Base-by-base conservation (phyloP, 495 filamentous ascomycete genomes). In the Penicillium alfredii region DNA sequence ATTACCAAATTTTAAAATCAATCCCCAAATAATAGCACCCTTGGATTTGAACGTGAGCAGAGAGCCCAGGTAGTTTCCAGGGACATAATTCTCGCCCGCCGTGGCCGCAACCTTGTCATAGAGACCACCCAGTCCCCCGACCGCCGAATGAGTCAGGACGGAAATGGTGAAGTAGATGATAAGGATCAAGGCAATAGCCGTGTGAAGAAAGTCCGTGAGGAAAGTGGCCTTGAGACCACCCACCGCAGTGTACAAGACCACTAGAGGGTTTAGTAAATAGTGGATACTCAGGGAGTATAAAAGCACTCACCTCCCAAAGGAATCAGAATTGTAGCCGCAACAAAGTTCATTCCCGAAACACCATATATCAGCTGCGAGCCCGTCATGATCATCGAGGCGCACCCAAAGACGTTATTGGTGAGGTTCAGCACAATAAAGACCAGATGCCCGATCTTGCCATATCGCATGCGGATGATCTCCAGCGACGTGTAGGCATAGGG, bases 401-500 rank as follows among this genome's bases (percentile, higher is more conserved):
- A 64, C 3, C 61, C 63, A 18, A 76, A 64, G 14, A 76, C 64
- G 42, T 77, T 76, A 40, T 66, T 72, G 11, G 66, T 60, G 12
- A 74, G 53, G 27, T 71, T 71, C 32, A 78, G 65, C 4, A 67
- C 46, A 13, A 73, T 66, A 37, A 66, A 75, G 9, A 73, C 63
- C 9, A 66, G 38, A 56, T 78, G 74, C 1, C 63, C 71, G 13
- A 64, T 52, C 11, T 56, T 54, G 14, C 73, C 72, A 51, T 78
- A 76, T 36, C 74, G 63, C 50, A 70, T 66, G 12, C 65, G 63
- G 30, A 76, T 68, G 24, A 73, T 69, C 45, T 78, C 73, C 4
- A 76, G 53, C 14, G 69, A 76, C 0, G 74, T 78, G 45, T 75
- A 72, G 0, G 72, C 72, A 44, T 75, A 75, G 4, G 73, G 73